A percentile compares a stretch with the other conserved stretches of the same genome.
Evolutionary conservation across 2,329 filamentous ascomycete species (phyloP).

Genomic region (Nannizzia gypsea): DNA sequence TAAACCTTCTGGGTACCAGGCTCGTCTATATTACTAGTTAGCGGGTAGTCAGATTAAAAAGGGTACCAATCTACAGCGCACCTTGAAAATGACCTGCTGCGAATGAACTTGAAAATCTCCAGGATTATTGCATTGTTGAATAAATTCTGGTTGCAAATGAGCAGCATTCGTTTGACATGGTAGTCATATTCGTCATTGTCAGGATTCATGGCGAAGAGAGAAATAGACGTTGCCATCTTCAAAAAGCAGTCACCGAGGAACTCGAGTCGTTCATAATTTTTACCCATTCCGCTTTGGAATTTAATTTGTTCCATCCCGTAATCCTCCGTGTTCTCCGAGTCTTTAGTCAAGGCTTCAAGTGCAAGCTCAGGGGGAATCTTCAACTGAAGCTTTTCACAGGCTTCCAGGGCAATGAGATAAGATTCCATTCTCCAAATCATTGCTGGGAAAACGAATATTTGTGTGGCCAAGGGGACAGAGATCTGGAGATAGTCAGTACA

Average conservation of each 20-base stretch:
- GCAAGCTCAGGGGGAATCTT: slow-evolving; percentile 56
- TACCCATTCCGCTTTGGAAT: slow-evolving; percentile 74
- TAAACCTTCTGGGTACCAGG: slow-evolving; percentile 80
- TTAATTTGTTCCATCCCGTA: slow-evolving; percentile 56
- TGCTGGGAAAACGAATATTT: slow-evolving; percentile 65
- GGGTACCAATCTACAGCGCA: slow-evolving; percentile 18
- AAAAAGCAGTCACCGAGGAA: slow-evolving; percentile 89
- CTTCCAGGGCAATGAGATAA: slow-evolving; percentile 67
- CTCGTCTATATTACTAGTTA: slow-evolving; percentile 39
- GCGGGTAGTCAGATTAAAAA: neutral
- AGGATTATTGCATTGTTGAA: slow-evolving; percentile 62
- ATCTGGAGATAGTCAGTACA: slow-evolving; percentile 42
- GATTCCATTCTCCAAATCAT: slow-evolving; percentile 76
- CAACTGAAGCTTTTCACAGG: slow-evolving; percentile 54
- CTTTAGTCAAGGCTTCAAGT: slow-evolving; percentile 83
- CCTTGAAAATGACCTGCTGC: slow-evolving; percentile 70
- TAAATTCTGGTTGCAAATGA: slow-evolving; percentile 85
- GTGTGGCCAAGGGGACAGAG: slow-evolving; percentile 55
- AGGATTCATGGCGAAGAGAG: slow-evolving; percentile 65
- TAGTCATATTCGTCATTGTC: slow-evolving; percentile 73
- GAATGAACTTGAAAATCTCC: slow-evolving; percentile 60
- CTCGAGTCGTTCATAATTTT: slow-evolving; percentile 89
- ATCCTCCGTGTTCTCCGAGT: slow-evolving; percentile 73
- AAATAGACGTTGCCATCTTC: slow-evolving; percentile 90
- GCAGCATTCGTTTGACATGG: slow-evolving; percentile 79